These are phyloP conservation scores for Cyclanthera cordifolia DNA, from an alignment of 306 rosid species.

Conservation along the genomic window DNA sequence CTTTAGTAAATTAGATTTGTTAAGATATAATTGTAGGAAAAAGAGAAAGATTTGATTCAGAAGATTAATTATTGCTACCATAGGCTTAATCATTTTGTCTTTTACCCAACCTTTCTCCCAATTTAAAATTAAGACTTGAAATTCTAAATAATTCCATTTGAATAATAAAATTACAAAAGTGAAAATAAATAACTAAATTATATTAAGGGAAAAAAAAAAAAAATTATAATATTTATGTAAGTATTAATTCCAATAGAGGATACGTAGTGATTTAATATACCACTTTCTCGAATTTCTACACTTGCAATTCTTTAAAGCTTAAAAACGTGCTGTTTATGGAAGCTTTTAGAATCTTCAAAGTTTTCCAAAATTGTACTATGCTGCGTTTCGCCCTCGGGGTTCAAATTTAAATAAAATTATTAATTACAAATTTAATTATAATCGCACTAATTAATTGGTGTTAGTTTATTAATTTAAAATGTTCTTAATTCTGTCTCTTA, in stretches of 20 bases:
- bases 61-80: constrained; percentile 10
- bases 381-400: background rate
- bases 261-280: constrained; percentile 7
- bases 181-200: background rate
- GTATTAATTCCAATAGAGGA: background rate
- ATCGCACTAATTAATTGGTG: no score
- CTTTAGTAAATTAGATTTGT: background rate
- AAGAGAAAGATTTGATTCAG: constrained; percentile 7
- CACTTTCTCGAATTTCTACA: background rate
- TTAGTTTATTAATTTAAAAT: no score
- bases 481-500: no score
- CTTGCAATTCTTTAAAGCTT: constrained; percentile 1
- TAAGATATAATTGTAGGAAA: constrained; percentile 8
- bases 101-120: background rate
- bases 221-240: no score
- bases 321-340: constrained; percentile 9
- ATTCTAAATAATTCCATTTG: background rate
- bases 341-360: constrained; percentile 4
- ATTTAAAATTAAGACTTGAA: background rate
- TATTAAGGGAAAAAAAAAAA: background rate
- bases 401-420: background rate
- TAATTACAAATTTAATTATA: background rate
- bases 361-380: constrained; percentile 7
- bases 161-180: background rate
- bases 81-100: background rate